These are phyloP conservation scores for Metschnikowia matae DNA, from an alignment of 805 yeast genomes.

Conservation along the genomic window DNA sequence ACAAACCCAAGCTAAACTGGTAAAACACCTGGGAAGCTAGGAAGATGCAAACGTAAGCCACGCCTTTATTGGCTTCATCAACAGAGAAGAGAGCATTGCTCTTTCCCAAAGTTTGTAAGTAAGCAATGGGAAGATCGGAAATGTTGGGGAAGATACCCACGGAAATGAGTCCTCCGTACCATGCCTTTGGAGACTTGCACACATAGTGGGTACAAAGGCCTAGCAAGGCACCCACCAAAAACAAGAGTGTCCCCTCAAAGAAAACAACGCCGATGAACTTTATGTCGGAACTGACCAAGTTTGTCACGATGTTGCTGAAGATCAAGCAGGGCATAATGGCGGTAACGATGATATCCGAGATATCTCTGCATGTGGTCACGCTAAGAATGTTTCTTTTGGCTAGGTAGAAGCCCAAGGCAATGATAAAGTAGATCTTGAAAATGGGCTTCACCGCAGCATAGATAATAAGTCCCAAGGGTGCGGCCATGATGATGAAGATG, in stretches of 20 bases:
- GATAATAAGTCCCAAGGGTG: conserved; percentile 56
- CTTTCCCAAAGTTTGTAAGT: conserved; percentile 65
- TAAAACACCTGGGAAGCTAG: conserved; percentile 62
- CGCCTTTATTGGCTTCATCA: conserved; percentile 66
- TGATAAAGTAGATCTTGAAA: conserved; percentile 71
- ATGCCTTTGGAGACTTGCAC: conserved; percentile 62
- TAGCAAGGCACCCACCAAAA: conserved; percentile 45
- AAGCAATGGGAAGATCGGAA: conserved; percentile 83
- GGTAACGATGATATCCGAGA: conserved; percentile 64
- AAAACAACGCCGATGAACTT: conserved; percentile 64
- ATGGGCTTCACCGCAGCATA: conserved; percentile 84
- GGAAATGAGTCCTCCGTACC: conserved; percentile 72
- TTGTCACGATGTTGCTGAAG: conserved; percentile 65
- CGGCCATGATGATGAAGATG: conserved; percentile 9
- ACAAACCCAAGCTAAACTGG: conserved; percentile 75
- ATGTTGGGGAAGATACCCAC: conserved; percentile 77
- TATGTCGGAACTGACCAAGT: conserved; percentile 64
- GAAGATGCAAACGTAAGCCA: conserved; percentile 78
- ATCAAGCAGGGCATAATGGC: conserved; percentile 73
- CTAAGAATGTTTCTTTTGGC: conserved; percentile 61
- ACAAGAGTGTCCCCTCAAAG: conserved; percentile 46
- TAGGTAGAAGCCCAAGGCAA: conserved; percentile 60
- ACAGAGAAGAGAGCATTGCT: conserved; percentile 52
- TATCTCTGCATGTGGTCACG: conserved; percentile 61
- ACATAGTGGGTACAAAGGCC: conserved; percentile 43